Evolutionary conservation across 2,329 filamentous ascomycete species (phyloP).

Genomic region (Penicillium glabrum): DNA sequence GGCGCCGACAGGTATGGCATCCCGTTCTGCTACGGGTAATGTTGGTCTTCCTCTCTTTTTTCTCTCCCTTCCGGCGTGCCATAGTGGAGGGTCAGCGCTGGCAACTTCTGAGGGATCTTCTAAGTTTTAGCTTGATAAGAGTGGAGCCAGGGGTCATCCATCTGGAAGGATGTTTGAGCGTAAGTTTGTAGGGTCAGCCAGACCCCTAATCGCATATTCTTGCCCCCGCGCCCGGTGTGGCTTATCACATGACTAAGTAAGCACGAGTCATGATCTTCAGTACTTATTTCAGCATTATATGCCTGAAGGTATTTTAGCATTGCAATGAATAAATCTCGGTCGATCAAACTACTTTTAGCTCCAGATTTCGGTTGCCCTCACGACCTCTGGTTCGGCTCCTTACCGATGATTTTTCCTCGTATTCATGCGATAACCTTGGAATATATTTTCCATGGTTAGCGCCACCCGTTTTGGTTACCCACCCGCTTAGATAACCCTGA

Average conservation of each 20-base stretch:
- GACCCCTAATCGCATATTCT: background rate
- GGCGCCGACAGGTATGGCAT: background rate
- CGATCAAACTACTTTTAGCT: too few species aligned
- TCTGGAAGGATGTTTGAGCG: background rate
- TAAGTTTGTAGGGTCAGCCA: background rate
- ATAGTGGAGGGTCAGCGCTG: background rate
- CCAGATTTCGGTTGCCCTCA: too few species aligned
- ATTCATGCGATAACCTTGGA: too few species aligned
- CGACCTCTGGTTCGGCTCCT: too few species aligned
- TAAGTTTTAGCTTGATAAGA: background rate
- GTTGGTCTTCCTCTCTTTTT: background rate
- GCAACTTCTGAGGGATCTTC: background rate
- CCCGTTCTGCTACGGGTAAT: background rate
- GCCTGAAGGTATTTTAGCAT: background rate
- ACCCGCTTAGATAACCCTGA: too few species aligned
- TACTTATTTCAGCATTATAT: background rate
- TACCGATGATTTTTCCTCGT: too few species aligned
- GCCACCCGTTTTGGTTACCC: too few species aligned
- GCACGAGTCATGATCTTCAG: background rate
- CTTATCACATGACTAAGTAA: background rate
- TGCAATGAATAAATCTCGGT: too few species aligned
- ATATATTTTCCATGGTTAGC: too few species aligned
- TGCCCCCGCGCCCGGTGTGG: background rate
- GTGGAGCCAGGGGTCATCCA: background rate
- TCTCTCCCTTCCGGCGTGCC: background rate